phyloP scores from a whole-genome alignment of 2,329 filamentous ascomycete species.

The Penicillium decumbens region DNA sequence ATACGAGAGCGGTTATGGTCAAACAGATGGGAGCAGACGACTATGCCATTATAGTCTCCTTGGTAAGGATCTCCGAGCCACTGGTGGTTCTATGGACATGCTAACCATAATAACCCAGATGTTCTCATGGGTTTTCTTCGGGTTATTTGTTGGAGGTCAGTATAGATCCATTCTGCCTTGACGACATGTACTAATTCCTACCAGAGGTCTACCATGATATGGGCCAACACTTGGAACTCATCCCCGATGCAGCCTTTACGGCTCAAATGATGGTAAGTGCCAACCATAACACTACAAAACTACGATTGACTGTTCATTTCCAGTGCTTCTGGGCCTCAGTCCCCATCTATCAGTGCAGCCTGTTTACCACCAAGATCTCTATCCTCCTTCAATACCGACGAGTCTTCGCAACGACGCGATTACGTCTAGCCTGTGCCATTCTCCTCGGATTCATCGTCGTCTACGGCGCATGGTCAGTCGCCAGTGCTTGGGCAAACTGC shows the following conservation, averaged over 20 bases:
- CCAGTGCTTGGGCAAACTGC: conserved; percentile 32
- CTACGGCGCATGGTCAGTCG: conserved; percentile 30
- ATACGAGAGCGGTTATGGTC: conserved; percentile 34
- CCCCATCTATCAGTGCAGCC: conserved; percentile 33
- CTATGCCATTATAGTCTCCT: conserved; percentile 35
- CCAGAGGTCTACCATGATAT: conserved; percentile 29
- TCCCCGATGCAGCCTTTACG: conserved; percentile 17
- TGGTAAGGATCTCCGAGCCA: conserved; percentile 16
- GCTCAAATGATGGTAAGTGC: conserved; percentile 27
- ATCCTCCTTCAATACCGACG: conserved; percentile 36
- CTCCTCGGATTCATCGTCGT: conserved; percentile 34
- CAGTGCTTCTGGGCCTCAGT: conserved; percentile 33
- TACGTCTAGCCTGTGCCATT: conserved; percentile 31
- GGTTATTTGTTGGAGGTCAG: conserved; percentile 28
- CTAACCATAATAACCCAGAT: conserved; percentile 5
- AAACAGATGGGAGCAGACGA: conserved; percentile 37
- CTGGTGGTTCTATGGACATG: conserved; percentile 1
- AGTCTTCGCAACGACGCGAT: conserved; percentile 30
- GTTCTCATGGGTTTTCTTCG: conserved; percentile 32
- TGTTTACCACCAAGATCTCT: conserved; percentile 34
- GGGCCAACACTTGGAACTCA: conserved; percentile 23
- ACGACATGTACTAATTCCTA: background rate
- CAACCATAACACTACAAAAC: background rate
- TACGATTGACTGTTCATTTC: background rate
- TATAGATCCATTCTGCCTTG: background rate